phyloP scores from a whole-genome alignment of 176 grass and related monocot genomes.

The Aegilops longissima region DNA sequence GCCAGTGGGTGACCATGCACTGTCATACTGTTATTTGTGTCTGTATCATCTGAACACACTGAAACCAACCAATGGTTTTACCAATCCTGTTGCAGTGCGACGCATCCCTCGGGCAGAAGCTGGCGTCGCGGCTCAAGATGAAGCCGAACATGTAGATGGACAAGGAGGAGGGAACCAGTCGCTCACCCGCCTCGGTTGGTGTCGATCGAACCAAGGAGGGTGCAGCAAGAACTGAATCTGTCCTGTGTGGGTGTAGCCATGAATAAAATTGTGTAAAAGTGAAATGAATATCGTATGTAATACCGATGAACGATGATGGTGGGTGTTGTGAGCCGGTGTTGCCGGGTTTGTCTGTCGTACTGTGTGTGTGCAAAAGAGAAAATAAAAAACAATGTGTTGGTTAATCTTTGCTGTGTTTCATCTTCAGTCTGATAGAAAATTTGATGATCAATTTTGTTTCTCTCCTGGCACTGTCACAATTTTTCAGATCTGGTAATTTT shows the following conservation, averaged over 20 bases:
- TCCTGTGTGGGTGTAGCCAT: neutral
- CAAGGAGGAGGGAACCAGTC: neutral
- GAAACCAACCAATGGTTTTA: neutral
- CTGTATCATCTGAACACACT: neutral
- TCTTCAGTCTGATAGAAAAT: neutral
- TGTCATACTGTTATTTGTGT: neutral
- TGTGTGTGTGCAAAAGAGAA: neutral
- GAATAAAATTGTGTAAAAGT: conserved; percentile 17
- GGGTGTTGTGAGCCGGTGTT: neutral
- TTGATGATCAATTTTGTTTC: too few species aligned
- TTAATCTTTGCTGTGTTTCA: neutral
- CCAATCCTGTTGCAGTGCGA: conserved; percentile 58
- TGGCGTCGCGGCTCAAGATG: conserved; percentile 57
- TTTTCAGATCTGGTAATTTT: too few species aligned
- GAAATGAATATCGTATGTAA: neutral
- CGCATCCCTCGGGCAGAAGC: conserved; percentile 58
- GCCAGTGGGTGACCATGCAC: neutral
- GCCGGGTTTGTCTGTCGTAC: neutral
- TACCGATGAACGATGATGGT: conserved; percentile 6
- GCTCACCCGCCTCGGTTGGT: neutral
- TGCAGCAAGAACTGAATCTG: conserved; percentile 13
- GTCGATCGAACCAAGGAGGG: neutral
- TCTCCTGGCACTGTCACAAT: too few species aligned
- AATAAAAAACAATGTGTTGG: conserved; percentile 10
- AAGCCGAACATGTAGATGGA: conserved; percentile 67